Conservation (phyloP, 441 rosid species). For the Raphanus hybrid region DNA sequence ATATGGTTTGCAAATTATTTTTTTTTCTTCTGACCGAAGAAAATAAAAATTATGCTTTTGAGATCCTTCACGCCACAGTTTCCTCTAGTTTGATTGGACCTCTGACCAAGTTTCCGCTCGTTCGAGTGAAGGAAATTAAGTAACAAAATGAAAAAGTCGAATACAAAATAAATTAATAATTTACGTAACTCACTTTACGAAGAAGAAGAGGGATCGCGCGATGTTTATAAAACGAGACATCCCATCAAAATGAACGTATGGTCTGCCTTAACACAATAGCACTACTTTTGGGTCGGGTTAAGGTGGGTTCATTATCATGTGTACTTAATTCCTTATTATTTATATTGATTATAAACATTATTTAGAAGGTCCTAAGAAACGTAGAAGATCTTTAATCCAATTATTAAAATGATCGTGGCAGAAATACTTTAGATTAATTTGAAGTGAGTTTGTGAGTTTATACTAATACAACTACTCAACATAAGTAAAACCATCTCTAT, state of each 20-base stretch:
- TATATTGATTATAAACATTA: background rate
- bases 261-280: background rate
- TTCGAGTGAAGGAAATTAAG: background rate
- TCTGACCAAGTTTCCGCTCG: constrained; percentile 2
- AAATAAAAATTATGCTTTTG: background rate
- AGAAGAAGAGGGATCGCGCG: constrained; percentile 3
- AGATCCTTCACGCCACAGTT: constrained; percentile 4
- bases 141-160: background rate
- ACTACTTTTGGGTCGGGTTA: constrained; percentile 10
- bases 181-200: constrained; percentile 3
- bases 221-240: constrained; percentile 17
- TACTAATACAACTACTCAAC: background rate
- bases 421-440: background rate
- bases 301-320: constrained; percentile 18
- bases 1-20: background rate
- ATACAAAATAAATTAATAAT: background rate
- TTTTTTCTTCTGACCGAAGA: constrained; percentile 5
- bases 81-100: constrained; percentile 2
- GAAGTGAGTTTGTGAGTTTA: background rate
- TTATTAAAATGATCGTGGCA: background rate
- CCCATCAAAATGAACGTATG: background rate
- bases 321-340: background rate
- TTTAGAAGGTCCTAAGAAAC: background rate
- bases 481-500: background rate
- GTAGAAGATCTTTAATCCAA: background rate